These are phyloP conservation scores for Uncinocarpus reesii DNA, from an alignment of 2,329 filamentous ascomycete genomes.

Conservation along the genomic window DNA sequence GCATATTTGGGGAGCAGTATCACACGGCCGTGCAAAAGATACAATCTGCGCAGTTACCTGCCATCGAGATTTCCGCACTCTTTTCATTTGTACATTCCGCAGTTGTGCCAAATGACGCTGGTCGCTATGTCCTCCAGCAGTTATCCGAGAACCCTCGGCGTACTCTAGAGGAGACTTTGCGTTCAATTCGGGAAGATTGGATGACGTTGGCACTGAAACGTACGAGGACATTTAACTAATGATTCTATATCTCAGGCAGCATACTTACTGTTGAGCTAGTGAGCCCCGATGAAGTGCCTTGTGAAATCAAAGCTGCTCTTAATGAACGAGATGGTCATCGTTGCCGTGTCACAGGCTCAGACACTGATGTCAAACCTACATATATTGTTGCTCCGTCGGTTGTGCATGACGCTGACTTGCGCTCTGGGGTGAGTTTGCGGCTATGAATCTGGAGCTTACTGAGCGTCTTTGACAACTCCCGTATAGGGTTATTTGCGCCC, in stretches of 20 bases:
- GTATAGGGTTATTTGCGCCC: constrained; percentile 8
- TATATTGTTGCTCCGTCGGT: constrained; percentile 10
- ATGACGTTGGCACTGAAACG: no score
- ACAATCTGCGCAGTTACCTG: constrained; percentile 7
- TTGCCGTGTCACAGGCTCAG: background rate
- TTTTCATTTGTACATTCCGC: background rate
- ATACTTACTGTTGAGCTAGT: no score
- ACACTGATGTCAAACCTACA: background rate
- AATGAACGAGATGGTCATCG: constrained; percentile 2
- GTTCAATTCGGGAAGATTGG: constrained; percentile 9
- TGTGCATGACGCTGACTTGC: background rate
- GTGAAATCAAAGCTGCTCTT: constrained; percentile 4
- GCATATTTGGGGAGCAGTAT: background rate
- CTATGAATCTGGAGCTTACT: no score
- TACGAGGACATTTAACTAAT: no score
- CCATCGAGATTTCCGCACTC: constrained; percentile 5
- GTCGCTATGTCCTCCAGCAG: constrained; percentile 10
- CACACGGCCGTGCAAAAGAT: background rate
- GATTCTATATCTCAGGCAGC: background rate
- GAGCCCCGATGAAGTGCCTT: no score
- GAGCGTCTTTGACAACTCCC: no score
- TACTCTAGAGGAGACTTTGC: constrained; percentile 11
- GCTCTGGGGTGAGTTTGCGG: background rate
- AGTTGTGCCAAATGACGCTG: background rate
- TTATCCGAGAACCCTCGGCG: constrained; percentile 4